Conservation (phyloP, 345 rosid species). For the Aquilaria sinensis region DNA sequence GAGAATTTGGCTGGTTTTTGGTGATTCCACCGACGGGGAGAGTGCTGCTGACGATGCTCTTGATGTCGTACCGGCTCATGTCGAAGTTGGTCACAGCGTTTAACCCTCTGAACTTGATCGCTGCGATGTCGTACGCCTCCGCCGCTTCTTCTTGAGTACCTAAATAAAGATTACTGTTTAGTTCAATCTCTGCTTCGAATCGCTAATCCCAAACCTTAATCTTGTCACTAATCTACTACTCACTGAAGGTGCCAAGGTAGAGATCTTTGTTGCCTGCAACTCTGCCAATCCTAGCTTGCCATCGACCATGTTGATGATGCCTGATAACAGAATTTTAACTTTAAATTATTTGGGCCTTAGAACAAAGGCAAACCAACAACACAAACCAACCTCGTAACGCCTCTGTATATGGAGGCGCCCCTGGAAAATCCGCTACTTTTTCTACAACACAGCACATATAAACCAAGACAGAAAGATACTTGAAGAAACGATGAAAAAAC, state of each 20-base stretch:
- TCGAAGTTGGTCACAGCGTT: conserved; percentile 93
- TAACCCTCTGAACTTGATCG: conserved; percentile 85
- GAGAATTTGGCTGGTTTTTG: conserved; percentile 43
- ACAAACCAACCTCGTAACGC: conserved; percentile 69
- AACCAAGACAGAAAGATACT: background rate
- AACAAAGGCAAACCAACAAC: too few relatives aligned
- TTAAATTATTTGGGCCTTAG: background rate
- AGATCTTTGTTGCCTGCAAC: conserved; percentile 99
- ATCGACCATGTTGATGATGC: conserved; percentile 97
- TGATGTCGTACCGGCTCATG: conserved; percentile 90
- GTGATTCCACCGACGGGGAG: conserved; percentile 79
- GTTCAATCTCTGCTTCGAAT: too few relatives aligned
- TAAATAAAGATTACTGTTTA: conserved; percentile 5
- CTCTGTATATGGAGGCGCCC: conserved; percentile 96
- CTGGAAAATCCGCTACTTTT: conserved; percentile 98
- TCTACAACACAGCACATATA: conserved; percentile 22
- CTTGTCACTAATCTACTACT: conserved; percentile 14
- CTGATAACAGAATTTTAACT: conserved; percentile 20
- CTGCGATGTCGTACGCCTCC: conserved; percentile 96
- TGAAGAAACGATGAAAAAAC: background rate
- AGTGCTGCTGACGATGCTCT: conserved; percentile 72
- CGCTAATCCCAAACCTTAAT: too few relatives aligned
- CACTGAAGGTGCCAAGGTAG: conserved; percentile 94
- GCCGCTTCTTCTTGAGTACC: conserved; percentile 99
- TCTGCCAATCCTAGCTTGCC: conserved; percentile 98